Evolutionary conservation across 2,329 filamentous ascomycete genomes (phyloP), one percentile per base, ranked within the genome.

Genomic region (Microcyclospora tardicrescens): DNA sequence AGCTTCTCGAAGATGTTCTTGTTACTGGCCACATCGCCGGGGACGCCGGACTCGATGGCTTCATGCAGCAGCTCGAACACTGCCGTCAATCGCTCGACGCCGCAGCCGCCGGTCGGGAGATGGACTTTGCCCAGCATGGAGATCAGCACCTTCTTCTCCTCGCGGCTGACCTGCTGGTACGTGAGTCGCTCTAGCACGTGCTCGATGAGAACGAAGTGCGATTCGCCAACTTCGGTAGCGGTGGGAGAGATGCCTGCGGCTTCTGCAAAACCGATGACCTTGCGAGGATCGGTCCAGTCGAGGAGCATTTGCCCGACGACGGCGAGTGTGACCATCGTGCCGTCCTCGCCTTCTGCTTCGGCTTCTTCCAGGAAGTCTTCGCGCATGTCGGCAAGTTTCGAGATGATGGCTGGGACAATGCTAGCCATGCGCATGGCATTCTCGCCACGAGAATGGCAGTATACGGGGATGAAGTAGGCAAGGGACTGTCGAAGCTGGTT

Each of bases 241-340:
- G 37, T 41, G 14, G 40, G 29, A 19, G 40, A 39, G 5, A 46
- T 43, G n/a, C 46, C 46, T 5, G 41, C 39, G 10, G 47, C 44
- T 33, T 55, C 52, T 10, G 49, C 48, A 33, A 55, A 55, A 10
- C 52, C 54, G 10, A 77, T 64, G 6, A 77, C 68, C 59, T 93
- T 87, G 36, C 89, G 71, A 29, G 87, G 86, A 58, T 96, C 89
- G 0, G 89, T 96, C 91, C 89, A 96, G 58, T 96, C 89, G 1
- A 87, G 76, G 6, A 96, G 65, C 53, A 86, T 89, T 2, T 83
- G 77, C 1, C 84, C 85, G 41, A 93, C 83, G 2, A 79, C 75
- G 33, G 75, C 72, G 47, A 93, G 72, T 50, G 53, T 56, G 8
- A 89, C 82, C 77, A 93, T 86, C 24, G 61, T 61, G 16, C 59